phyloP scores from a whole-genome alignment of 257 asterid species.

The Jasminum sambac region DNA sequence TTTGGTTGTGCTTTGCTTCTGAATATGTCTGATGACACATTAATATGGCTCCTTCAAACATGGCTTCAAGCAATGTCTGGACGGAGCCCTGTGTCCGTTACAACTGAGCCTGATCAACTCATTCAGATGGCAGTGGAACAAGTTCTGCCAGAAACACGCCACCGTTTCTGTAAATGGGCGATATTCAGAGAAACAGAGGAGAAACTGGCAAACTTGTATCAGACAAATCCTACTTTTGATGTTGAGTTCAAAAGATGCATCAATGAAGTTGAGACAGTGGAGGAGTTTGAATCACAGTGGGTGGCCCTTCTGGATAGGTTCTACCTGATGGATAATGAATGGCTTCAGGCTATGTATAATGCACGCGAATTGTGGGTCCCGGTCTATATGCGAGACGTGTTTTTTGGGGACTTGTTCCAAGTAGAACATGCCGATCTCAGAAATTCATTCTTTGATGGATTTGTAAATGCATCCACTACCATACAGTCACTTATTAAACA shows the following conservation, averaged over 20 bases:
- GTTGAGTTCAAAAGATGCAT: conserved; percentile 64
- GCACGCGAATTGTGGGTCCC: conserved; percentile 82
- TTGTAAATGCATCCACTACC: conserved; percentile 43
- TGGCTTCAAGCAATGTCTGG: conserved; percentile 76
- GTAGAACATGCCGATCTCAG: conserved; percentile 39
- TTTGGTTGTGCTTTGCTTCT: conserved; percentile 81
- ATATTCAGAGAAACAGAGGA: conserved; percentile 65
- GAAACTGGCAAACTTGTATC: conserved; percentile 53
- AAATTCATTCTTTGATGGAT: conserved; percentile 53
- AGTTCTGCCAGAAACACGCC: conserved; percentile 59
- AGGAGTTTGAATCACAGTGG: conserved; percentile 85
- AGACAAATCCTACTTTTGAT: conserved; percentile 52
- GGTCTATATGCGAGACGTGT: conserved; percentile 57
- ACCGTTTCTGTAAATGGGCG: conserved; percentile 71
- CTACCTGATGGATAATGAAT: conserved; percentile 60
- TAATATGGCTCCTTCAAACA: conserved; percentile 70
- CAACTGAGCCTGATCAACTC: conserved; percentile 57
- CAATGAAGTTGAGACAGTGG: conserved; percentile 56
- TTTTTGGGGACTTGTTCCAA: conserved; percentile 66
- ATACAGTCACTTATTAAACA: conserved; percentile 56
- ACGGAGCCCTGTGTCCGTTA: conserved; percentile 59
- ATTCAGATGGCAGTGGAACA: conserved; percentile 64
- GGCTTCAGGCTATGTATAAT: conserved; percentile 66
- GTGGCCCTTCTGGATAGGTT: conserved; percentile 42
- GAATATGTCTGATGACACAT: conserved; percentile 54